phyloP scores from a whole-genome alignment of 1,139 yeast species.

The Candida sp. region DNA sequence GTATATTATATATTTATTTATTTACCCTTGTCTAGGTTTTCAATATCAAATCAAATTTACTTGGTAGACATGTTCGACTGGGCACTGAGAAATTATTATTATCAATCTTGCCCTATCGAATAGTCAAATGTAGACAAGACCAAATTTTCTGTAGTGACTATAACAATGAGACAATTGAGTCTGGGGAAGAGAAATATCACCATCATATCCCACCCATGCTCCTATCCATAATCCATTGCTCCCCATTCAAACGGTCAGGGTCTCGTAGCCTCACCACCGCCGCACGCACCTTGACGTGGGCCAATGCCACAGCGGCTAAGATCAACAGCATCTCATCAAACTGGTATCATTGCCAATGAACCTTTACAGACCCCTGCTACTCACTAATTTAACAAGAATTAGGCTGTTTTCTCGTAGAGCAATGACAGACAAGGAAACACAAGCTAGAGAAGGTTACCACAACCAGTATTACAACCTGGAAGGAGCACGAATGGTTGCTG shows the following conservation, averaged over 20 bases:
- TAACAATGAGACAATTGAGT: no score
- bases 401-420: not conserved
- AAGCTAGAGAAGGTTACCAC: conserved; percentile 32
- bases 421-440: conserved; percentile 7
- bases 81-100: no score
- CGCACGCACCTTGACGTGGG: conserved; percentile 15
- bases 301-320: conserved; percentile 8
- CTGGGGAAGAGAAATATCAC: no score
- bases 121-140: no score
- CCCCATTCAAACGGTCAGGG: conserved; percentile 63
- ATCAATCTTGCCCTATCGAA: no score
- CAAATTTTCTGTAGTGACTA: no score
- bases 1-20: no score
- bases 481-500: conserved; percentile 89
- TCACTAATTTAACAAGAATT: no score
- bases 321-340: conserved; percentile 1
- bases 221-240: conserved; percentile 87
- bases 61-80: no score
- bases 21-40: no score
- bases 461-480: conserved; percentile 46
- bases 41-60: no score
- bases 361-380: not conserved
- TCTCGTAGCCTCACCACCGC: conserved; percentile 14
- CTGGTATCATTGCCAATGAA: not conserved
- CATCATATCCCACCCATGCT: conserved; percentile 61